Evolutionary conservation across 2,329 filamentous ascomycete genomes (phyloP).

Genomic region (Hortaea werneckii): DNA sequence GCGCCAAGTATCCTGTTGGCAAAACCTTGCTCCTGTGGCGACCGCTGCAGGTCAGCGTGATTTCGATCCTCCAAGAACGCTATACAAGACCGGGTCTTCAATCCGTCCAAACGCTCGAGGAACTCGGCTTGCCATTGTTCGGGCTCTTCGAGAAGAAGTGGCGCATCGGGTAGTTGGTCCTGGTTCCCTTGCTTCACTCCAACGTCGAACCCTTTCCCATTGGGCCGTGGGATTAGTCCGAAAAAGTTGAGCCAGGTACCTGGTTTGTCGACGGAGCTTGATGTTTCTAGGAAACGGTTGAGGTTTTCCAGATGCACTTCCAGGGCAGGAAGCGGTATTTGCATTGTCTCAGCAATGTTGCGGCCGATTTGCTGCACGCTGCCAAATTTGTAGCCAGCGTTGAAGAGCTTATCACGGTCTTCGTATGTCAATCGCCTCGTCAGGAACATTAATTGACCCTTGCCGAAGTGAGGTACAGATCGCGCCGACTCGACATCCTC

Average conservation of each 20-base stretch:
- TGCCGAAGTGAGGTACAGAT: conserved; percentile 42
- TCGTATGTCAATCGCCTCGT: conserved; percentile 52
- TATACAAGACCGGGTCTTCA: conserved; percentile 11
- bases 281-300: conserved; percentile 46
- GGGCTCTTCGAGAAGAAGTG: conserved; percentile 23
- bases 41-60: conserved; percentile 6
- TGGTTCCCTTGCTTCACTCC: conserved; percentile 31
- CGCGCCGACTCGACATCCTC: conserved; percentile 31
- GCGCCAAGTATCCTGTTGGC: conserved; percentile 24
- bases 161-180: conserved; percentile 36
- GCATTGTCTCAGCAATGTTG: conserved; percentile 62
- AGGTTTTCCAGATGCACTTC: conserved; percentile 53
- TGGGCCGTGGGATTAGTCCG: conserved; percentile 23
- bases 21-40: conserved; percentile 28
- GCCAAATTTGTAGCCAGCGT: conserved; percentile 70
- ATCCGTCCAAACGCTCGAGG: conserved; percentile 26
- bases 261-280: conserved; percentile 28
- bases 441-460: conserved; percentile 72
- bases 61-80: conserved; percentile 12
- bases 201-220: conserved; percentile 31
- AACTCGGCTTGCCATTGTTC: conserved; percentile 24
- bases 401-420: conserved; percentile 55
- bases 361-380: conserved; percentile 56
- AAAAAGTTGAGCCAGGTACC: conserved; percentile 30
- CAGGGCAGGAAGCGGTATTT: conserved; percentile 57